phyloP scores from a whole-genome alignment of 768 basidiomycete species.

The Termitomyces heimii region DNA sequence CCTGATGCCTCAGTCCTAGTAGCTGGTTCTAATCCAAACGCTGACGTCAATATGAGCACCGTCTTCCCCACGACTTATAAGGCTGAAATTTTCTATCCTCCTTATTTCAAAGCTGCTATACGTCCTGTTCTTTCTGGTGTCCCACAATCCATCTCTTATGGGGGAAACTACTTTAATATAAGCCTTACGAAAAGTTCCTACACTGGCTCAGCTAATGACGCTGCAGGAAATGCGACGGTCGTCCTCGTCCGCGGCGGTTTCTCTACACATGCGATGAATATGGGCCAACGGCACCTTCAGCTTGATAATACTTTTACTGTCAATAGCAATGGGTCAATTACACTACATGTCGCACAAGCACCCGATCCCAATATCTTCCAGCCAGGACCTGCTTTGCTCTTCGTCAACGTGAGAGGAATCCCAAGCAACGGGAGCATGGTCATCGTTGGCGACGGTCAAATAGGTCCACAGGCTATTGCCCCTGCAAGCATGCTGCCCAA shows the following conservation, averaged over 20 bases:
- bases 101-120: conserved; percentile 67
- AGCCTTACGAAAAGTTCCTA: conserved; percentile 63
- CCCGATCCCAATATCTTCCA: conserved; percentile 83
- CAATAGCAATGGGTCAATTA: conserved; percentile 68
- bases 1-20: conserved; percentile 82
- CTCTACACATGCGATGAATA: conserved; percentile 82
- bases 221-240: conserved; percentile 69
- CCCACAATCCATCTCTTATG: conserved; percentile 72
- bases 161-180: conserved; percentile 76
- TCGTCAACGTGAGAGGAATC: conserved; percentile 77
- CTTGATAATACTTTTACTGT: conserved; percentile 83
- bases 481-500: conserved; percentile 20
- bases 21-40: conserved; percentile 90
- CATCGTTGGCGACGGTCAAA: conserved; percentile 72
- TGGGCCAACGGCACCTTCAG: conserved; percentile 77
- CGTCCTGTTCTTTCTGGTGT: conserved; percentile 71
- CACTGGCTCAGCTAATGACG: conserved; percentile 57
- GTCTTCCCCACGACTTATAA: conserved; percentile 72
- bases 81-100: conserved; percentile 87
- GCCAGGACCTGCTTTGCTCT: conserved; percentile 83
- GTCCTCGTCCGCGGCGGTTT: conserved; percentile 77
- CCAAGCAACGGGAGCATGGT: conserved; percentile 76
- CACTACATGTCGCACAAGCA: conserved; percentile 72
- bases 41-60: conserved; percentile 64
- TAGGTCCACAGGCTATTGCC: conserved; percentile 60